Evolutionary conservation across 2,329 filamentous ascomycete species (phyloP), one percentile per base, ranked within the genome.

Genomic region (Chaetomium globosum): DNA sequence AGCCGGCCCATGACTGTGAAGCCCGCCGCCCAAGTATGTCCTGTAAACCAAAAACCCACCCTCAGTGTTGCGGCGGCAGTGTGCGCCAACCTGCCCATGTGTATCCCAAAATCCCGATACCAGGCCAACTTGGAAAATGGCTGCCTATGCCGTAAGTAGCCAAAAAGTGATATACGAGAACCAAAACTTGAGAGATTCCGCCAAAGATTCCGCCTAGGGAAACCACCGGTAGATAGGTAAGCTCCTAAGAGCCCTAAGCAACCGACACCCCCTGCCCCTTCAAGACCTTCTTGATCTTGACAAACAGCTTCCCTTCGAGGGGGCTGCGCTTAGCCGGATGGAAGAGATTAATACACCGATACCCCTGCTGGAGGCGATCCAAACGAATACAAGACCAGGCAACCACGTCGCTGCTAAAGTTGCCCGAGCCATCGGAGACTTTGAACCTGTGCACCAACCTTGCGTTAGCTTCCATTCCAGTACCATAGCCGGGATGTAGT

Each of bases 321-420:
- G 77, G 75, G 54, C 77, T 75, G 21, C 83, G 81, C 8, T 65
- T 70, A 30, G 78, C 76, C 26, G 75, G 74, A 64, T 85, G 80
- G 69, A 80, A 74, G 53, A 87, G 78, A 48, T 77, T 75, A 59
- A 87, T 75, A 67, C 85, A 83, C 53, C 85, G 81, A 74, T 85
- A 86, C 21, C 85, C 85, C 55, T 75, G 75, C 55, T 78, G 80
- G 2, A 87, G 79, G 48, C 85, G 82, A 74, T 87, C 85, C 13
- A 87, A 80, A 3, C 85, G 83, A 71, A 87, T 82, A 71, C 85
- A 87, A 30, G 84, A 82, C 84, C 85, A 87, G 10, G 81, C 82
- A 30, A 83, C 77, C 43, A 81, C 74, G 16, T 74, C 70, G 57
- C 79, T 77, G 54, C 78, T 75, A 26, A 77, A 71, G 39, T 77